phyloP scores from a whole-genome alignment of 164 flowering plant genomes.

The Platanus orientalis region DNA sequence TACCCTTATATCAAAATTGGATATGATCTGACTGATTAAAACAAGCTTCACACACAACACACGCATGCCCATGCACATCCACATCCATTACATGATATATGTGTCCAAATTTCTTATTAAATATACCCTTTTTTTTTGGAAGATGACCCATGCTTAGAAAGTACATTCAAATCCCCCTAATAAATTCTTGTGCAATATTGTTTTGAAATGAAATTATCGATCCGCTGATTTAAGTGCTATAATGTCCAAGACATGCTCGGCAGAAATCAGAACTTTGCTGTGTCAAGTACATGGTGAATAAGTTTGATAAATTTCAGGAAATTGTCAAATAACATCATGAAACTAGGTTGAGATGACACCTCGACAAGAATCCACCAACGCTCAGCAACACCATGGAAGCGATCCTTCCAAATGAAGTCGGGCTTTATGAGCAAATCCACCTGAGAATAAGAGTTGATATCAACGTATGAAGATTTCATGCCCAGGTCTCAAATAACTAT shows the following conservation, averaged over 20 bases:
- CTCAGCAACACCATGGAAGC: conserved; percentile 76
- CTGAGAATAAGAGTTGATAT: conserved; percentile 28
- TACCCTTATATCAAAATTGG: no score
- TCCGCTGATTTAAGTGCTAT: background rate
- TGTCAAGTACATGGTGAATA: background rate
- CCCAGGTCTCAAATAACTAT: background rate
- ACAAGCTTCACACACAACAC: no score
- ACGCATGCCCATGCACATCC: no score
- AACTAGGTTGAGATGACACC: conserved; percentile 37
- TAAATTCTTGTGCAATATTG: no score
- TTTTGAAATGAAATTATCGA: no score
- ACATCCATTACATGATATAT: no score
- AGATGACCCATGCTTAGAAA: no score
- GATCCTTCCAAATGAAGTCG: conserved; percentile 96
- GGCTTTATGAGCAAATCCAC: conserved; percentile 79
- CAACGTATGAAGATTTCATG: conserved; percentile 2
- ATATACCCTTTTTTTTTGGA: no score
- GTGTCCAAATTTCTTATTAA: no score
- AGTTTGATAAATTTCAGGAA: background rate
- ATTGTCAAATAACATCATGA: background rate
- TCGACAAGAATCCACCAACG: conserved; percentile 99
- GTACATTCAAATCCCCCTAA: no score
- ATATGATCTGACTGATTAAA: no score
- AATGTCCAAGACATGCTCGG: background rate
- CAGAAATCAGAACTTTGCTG: no score